phyloP scores from a whole-genome alignment of 306 rosid species.

The Lablab purpureus region DNA sequence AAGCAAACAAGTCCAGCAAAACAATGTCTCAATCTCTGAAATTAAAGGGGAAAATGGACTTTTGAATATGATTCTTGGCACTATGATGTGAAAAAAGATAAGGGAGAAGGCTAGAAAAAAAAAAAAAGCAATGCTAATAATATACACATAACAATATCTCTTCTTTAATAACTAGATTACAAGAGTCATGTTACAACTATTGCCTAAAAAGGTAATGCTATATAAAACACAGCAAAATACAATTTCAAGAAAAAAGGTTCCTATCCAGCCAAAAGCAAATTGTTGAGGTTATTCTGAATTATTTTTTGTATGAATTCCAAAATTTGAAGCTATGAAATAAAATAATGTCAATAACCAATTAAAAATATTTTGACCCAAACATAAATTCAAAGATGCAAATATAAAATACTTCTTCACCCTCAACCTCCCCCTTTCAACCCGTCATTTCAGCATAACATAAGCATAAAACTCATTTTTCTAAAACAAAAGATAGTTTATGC shows the following conservation, averaged over 20 bases:
- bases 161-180: conserved; percentile 8
- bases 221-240: not conserved
- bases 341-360: not conserved
- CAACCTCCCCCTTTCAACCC: not conserved
- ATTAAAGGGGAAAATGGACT: not conserved
- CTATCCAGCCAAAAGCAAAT: conserved; percentile 12
- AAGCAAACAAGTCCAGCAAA: not conserved
- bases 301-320: not conserved
- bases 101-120: not conserved
- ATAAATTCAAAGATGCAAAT: not conserved
- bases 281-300: not conserved
- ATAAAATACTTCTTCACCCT: not conserved
- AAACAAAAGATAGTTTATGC: not conserved
- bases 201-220: not conserved
- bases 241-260: not conserved
- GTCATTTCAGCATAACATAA: not conserved
- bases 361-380: conserved; percentile 8
- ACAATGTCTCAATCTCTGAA: not conserved
- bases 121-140: not conserved
- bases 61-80: conserved; percentile 5
- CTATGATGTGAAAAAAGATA: not conserved
- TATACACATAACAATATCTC: conserved; percentile 19
- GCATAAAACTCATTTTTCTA: conserved; percentile 7
- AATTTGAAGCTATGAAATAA: not conserved
- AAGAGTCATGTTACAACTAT: not conserved